Evolutionary conservation across 1,284 basidiomycete species (phyloP), one percentile per base, ranked within the genome.

Genomic region (Sanghuangporus baumii): DNA sequence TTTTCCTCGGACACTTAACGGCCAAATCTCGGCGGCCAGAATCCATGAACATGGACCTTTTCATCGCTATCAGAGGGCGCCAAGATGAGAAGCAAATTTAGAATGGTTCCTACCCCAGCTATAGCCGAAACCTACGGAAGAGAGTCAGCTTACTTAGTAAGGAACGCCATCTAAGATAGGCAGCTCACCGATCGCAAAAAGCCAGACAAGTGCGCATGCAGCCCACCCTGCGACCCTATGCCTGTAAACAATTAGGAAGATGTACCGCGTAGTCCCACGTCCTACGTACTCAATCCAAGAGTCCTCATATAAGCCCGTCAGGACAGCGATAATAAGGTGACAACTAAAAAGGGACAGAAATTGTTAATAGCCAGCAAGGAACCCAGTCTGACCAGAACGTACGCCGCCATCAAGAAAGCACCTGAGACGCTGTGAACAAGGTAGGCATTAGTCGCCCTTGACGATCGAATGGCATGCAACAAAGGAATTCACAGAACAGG

Each of bases 321-420:
- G 72, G 56, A 87, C 74, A 9, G 86, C 87, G 34, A 89, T 76
- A 55, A 87, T 83, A 59, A 88, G 70, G 68, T 89, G 86, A 66
- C 86, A 87, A n/a, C 82, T 84, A 55, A 20, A 57, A 50, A 36
- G 40, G 40, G 2, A 41, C 16, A 46, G 20, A n/a, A 1, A n/a
- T 5, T n/a, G 16, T 46, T n/a, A 46, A 16, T 7, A 46, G 16
- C 6, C 16, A 11, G 14, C 0, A 14, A 46, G 20, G 16, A 31
- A 31, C 12, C 16, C 16, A 46, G 43, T 7, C 16, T n/a, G 43
- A 46, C 16, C 16, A 14, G 43, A 14, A 71, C 74, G 64, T 69
- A 84, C 79, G 71, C 76, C 43, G 82, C 87, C 87, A 89, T 89
- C 51, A 88, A 68, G 74, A 89, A 85, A 4, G 87, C 87, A 6